Percentiles rank a stretch among this genome's conserved stretches.
phyloP scores from a whole-genome alignment of 2,329 filamentous ascomycete genomes.

The Lecanoromycetidae sp. region DNA sequence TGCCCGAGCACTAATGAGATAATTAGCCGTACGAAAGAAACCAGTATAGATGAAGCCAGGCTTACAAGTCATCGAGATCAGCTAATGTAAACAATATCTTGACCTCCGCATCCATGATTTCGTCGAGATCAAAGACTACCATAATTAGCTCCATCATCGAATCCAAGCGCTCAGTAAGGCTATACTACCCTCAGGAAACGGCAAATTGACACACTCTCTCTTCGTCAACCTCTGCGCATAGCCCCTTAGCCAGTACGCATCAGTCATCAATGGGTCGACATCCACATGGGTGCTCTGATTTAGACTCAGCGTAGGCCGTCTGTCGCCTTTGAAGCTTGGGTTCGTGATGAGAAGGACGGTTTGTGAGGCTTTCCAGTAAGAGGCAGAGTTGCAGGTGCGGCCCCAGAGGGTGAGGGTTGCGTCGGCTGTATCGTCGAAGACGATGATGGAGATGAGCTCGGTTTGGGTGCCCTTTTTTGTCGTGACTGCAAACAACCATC shows the following conservation, averaged over 20 bases:
- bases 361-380: constrained; percentile 27
- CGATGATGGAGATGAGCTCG: constrained; percentile 32
- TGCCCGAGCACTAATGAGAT: constrained; percentile 16
- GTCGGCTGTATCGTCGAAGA: constrained; percentile 39
- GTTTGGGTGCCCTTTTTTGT: constrained; percentile 32
- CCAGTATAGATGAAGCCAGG: neutral
- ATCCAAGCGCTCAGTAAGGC: too few relatives aligned
- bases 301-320: constrained; percentile 27
- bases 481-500: constrained; percentile 26
- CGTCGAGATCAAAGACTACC: constrained; percentile 18
- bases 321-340: constrained; percentile 28
- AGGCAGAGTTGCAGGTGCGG: constrained; percentile 27
- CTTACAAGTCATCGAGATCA: constrained; percentile 20
- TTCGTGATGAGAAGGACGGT: constrained; percentile 33
- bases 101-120: neutral
- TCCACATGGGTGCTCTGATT: constrained; percentile 34
- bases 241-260: constrained; percentile 34
- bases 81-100: constrained; percentile 18
- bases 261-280: constrained; percentile 35
- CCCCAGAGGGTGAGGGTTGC: constrained; percentile 37
- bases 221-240: constrained; percentile 32
- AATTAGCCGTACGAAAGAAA: neutral
- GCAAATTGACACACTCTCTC: constrained; percentile 36
- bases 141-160: neutral
- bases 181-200: constrained; percentile 28